These are phyloP conservation scores for Tetrapyrgos nigripes DNA, from an alignment of 1,284 basidiomycete species.

Conservation along the genomic window DNA sequence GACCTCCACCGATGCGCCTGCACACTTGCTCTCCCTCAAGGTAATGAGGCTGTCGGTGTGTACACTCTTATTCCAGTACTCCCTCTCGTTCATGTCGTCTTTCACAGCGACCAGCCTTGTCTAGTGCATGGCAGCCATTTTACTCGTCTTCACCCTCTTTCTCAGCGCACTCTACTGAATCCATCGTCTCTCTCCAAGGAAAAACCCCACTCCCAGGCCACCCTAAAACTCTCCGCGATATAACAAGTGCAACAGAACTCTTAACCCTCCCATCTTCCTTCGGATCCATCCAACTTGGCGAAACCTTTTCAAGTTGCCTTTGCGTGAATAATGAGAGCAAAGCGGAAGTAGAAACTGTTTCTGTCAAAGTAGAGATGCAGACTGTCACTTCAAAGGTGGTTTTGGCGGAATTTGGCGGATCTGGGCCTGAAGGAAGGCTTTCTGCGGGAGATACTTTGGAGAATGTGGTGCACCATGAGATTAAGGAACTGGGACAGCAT, in stretches of 20 bases:
- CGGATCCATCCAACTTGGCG: constrained; percentile 81
- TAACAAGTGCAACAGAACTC: constrained; percentile 73
- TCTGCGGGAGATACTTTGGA: constrained; percentile 65
- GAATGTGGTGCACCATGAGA: constrained; percentile 74
- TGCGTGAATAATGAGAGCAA: constrained; percentile 81
- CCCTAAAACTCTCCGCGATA: constrained; percentile 81
- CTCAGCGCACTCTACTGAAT: constrained; percentile 78
- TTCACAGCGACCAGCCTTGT: constrained; percentile 72
- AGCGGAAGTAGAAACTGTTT: constrained; percentile 62
- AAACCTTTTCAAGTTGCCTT: constrained; percentile 80
- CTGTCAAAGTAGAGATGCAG: constrained; percentile 77
- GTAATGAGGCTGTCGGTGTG: constrained; percentile 17
- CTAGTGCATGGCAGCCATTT: constrained; percentile 81
- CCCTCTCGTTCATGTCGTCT: neutral
- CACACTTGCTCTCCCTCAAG: constrained; percentile 12
- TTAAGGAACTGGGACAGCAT: constrained; percentile 86
- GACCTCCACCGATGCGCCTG: constrained; percentile 8
- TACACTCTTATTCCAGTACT: neutral
- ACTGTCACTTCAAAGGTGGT: constrained; percentile 68
- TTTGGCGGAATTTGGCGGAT: constrained; percentile 63
- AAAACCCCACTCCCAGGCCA: constrained; percentile 69
- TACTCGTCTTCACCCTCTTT: constrained; percentile 82
- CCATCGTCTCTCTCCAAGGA: constrained; percentile 79
- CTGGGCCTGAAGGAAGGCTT: constrained; percentile 51
- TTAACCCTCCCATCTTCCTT: constrained; percentile 80